Evolutionary conservation across 495 filamentous ascomycete genomes (phyloP).

Genomic region (Cercophora newfieldiana): DNA sequence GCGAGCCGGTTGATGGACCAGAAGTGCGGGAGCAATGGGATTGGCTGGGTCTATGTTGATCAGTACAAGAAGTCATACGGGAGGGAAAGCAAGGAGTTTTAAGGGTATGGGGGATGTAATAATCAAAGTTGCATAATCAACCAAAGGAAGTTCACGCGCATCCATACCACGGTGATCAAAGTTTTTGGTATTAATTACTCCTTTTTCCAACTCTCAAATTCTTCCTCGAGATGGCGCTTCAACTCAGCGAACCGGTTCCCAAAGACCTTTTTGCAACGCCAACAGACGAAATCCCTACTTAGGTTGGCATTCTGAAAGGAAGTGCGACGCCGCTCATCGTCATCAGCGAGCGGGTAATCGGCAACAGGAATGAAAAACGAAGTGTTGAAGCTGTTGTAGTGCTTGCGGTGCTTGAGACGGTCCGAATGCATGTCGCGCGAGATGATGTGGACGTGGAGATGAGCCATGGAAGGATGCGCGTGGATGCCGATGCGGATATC

Average conservation of each 20-base stretch:
- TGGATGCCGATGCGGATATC: conserved; percentile 81
- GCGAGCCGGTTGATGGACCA: not conserved
- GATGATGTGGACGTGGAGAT: conserved; percentile 89
- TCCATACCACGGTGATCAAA: not conserved
- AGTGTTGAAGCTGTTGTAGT: conserved; percentile 91
- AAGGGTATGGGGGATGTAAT: not conserved
- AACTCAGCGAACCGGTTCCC: conserved; percentile 68
- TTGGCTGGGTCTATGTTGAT: not conserved
- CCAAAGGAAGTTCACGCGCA: no score
- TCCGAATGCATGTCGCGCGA: conserved; percentile 70
- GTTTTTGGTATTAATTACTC: conserved; percentile 41
- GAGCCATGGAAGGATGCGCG: conserved; percentile 85
- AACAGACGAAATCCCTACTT: conserved; percentile 68
- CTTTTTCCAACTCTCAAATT: conserved; percentile 80
- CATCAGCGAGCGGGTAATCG: conserved; percentile 70
- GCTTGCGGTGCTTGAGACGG: conserved; percentile 73
- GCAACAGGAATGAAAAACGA: conserved; percentile 81
- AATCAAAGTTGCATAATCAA: not conserved
- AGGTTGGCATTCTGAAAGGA: conserved; percentile 54
- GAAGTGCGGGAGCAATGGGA: conserved; percentile 6
- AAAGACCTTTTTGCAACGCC: conserved; percentile 80
- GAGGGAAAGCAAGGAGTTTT: not conserved
- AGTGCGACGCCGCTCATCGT: conserved; percentile 61
- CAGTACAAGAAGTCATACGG: not conserved
- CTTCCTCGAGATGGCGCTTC: conserved; percentile 76